Evolutionary conservation across 208 protist genomes (phyloP).

Genomic region (Leishmania tropica): DNA sequence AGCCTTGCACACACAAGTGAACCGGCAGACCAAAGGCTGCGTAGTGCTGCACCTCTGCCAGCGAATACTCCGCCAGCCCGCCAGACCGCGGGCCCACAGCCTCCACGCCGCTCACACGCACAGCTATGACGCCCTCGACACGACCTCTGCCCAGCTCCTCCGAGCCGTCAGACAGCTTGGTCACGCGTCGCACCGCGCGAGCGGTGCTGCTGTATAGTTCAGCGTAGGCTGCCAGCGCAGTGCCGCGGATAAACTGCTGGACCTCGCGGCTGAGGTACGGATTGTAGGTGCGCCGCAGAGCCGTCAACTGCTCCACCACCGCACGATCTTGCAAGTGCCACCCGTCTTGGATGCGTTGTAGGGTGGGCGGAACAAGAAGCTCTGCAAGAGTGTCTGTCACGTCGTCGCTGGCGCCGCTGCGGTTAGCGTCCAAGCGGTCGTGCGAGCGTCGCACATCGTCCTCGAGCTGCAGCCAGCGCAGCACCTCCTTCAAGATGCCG

Average conservation of each 20-base stretch:
- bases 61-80: constrained; percentile 35
- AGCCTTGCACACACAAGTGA: constrained; percentile 25
- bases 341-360: constrained; percentile 46
- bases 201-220: constrained; percentile 67
- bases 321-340: constrained; percentile 38
- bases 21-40: constrained; percentile 74
- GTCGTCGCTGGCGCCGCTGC: constrained; percentile 6
- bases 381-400: constrained; percentile 17
- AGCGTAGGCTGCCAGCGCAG: constrained; percentile 70
- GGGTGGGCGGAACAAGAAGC: constrained; percentile 40
- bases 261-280: constrained; percentile 73
- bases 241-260: constrained; percentile 64
- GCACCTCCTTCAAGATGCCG: constrained; percentile 29
- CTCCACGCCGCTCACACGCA: constrained; percentile 39
- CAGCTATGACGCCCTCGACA: constrained; percentile 30
- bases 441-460: constrained; percentile 33
- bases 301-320: constrained; percentile 55
- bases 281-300: constrained; percentile 71
- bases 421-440: constrained; percentile 27
- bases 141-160: constrained; percentile 23
- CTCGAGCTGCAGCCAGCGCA: constrained; percentile 37
- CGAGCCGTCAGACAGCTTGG: constrained; percentile 20
- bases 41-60: constrained; percentile 58
- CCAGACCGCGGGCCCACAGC: constrained; percentile 31
- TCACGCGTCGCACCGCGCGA: constrained; percentile 26